Evolutionary conservation across 2,329 filamentous ascomycete genomes (phyloP), one percentile per base, ranked within the genome.

Genomic region (Myriosclerotinia curreyana): DNA sequence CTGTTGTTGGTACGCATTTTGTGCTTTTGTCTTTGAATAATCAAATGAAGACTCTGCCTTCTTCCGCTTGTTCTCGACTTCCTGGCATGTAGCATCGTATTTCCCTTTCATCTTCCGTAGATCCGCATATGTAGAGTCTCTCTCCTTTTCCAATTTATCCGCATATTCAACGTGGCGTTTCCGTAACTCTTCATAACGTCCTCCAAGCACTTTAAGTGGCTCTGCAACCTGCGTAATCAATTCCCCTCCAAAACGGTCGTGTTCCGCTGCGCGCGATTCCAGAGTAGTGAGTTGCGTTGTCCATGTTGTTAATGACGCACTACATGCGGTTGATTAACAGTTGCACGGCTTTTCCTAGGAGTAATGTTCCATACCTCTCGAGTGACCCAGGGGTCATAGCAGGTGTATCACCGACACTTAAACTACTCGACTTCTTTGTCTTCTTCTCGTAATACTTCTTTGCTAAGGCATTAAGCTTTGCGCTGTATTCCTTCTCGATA

Each of bases 371-470:
- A 64, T 77, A 89, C 87, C 87, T 96, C 77, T 99, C 95, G 61
- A 99, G 84, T 42, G 94, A 98, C 2, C 96, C 95, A 1, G 95
- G 95, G 2, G 95, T 98, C 82, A 98, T 89, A 65, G 86, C 86
- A 46, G 95, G 95, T 31, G 88, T 95, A 73, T 99, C 95, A 73
- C 95, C 95, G 61, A 98, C 95, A 75, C 93, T 97, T 71, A 99
- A 77, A 72, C 83, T 88, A 70, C 92, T 89, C 51, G 89, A 89
- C 79, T 95, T 97, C 78, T 88, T 92, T 54, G 91, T 87, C 81
- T 98, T 99, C 81, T 96, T 96, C 74, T 99, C 96, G 74, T 92
- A 95, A 80, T 97, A 98, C 76, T 95, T 97, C 81, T 95, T 96
- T 63, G 94, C 95, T 59, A 99, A 81, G 2, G 86, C 87, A 71